Base-by-base conservation (phyloP, 768 basidiomycete genomes). In the Suillus brevipes region DNA sequence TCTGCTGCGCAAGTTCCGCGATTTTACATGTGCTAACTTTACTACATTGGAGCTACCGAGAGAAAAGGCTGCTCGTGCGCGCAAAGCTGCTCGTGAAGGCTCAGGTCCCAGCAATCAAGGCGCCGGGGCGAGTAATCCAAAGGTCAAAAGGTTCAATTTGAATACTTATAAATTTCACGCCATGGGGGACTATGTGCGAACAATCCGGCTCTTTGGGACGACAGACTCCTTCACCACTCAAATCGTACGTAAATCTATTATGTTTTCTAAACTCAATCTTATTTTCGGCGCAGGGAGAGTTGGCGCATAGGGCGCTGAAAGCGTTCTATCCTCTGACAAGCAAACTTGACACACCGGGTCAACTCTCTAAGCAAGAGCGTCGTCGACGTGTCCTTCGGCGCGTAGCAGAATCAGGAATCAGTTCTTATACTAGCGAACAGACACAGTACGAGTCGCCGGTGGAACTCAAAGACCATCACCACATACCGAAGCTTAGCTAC, bases 31-130 rank as follows among this genome's bases (percentile, higher is more conserved):
- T 60, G 20, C 66, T 0, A 60, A 45, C 0, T 79, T 70, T 57
- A 25, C 71, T 1, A 80, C 79, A 0, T 20, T 64, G 0, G 80
- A 82, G 45, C 69, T 84, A 18, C 81, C 81, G 0, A 62, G 62
- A 2, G 84, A 86, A 60, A 68, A 65, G 3, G 73, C 68, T 3
- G 78, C 80, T 4, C 77, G 77, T 0, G 58, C 65, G 0, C 67
- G 75, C 1, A 69, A 69, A 0, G n/a, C 52, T 37, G 37, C 62
- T 1, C 34, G 12, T 28, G 31, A 58, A 13, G 1, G 36, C 40
- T 20, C 23, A 2, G 16, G 3, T 16, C 8, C 5, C 16, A 7
- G 8, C 18, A 43, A 43, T 6, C n/a, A n/a, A n/a, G n/a, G n/a
- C n/a, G n/a, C 25, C 37, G 12, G 65, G 70, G 9, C 45, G 65